Percentiles rank a stretch among this genome's conserved stretches.
Conservation (phyloP, 805 yeast species). For the Geotrichum ghanense region DNA sequence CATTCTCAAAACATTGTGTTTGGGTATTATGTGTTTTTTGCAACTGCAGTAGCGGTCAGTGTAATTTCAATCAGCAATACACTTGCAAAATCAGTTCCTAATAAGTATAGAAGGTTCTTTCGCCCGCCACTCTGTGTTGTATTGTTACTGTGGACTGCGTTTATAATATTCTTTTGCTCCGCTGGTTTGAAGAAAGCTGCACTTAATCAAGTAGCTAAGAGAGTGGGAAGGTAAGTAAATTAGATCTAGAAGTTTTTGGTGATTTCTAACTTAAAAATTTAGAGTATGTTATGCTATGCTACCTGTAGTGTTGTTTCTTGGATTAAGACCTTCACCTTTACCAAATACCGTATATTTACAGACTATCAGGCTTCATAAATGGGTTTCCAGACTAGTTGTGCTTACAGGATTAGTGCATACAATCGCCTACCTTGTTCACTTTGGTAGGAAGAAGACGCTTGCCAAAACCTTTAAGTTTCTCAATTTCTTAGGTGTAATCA, state of each 20-base stretch:
- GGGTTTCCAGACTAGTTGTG: constrained; percentile 74
- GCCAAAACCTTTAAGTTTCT: constrained; percentile 41
- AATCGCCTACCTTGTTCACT: constrained; percentile 47
- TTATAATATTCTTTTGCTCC: constrained; percentile 36
- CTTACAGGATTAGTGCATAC: constrained; percentile 58
- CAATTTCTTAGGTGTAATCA: constrained; percentile 62
- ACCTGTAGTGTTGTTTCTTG: constrained; percentile 64
- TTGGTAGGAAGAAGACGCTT: constrained; percentile 32
- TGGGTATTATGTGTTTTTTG: constrained; percentile 12
- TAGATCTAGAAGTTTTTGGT: too few species aligned
- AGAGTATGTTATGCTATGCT: constrained; percentile 41
- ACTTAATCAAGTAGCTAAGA: constrained; percentile 55
- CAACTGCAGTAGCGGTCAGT: constrained; percentile 7
- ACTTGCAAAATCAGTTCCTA: not conserved
- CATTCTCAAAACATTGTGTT: constrained; percentile 13
- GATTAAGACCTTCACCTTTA: constrained; percentile 75
- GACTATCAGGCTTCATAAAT: constrained; percentile 73
- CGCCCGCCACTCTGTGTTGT: constrained; percentile 6
- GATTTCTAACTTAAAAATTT: not conserved
- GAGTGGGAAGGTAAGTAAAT: constrained; percentile 44
- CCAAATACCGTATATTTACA: constrained; percentile 66
- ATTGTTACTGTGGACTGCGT: constrained; percentile 36
- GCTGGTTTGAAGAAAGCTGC: constrained; percentile 28
- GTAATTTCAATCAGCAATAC: constrained; percentile 8
- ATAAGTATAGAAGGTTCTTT: constrained; percentile 3